A percentile compares a stretch with the other conserved stretches of the same genome.
phyloP scores from a whole-genome alignment of 1,284 basidiomycete species.

The Microbotryomycetes sp. region DNA sequence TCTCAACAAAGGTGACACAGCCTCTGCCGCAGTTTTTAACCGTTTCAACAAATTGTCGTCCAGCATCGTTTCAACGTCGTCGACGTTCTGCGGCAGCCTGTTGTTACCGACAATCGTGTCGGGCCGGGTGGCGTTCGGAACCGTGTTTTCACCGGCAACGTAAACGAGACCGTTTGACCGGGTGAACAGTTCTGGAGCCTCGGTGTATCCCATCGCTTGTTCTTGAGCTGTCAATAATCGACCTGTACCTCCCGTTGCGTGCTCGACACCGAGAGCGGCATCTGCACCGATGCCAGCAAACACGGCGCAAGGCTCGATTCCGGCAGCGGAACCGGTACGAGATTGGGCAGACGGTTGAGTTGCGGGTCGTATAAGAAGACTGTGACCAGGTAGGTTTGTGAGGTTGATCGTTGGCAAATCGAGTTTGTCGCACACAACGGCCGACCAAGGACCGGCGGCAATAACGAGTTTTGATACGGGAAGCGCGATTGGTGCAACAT shows the following conservation, averaged over 20 bases:
- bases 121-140: slow-evolving; percentile 3
- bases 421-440: slow-evolving; percentile 11
- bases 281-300: slow-evolving; percentile 22
- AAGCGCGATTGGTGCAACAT: background rate
- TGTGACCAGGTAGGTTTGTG: slow-evolving; percentile 27
- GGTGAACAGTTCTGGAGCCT: slow-evolving; percentile 21
- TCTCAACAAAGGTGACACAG: slow-evolving; percentile 16
- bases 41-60: slow-evolving; percentile 11
- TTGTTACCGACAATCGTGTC: slow-evolving; percentile 13
- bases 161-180: slow-evolving; percentile 18
- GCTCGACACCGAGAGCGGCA: slow-evolving; percentile 15
- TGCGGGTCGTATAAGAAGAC: slow-evolving; percentile 22
- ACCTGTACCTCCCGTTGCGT: slow-evolving; percentile 15
- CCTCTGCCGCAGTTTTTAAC: slow-evolving; percentile 14
- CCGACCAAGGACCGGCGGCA: slow-evolving; percentile 27
- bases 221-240: slow-evolving; percentile 15
- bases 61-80: slow-evolving; percentile 13
- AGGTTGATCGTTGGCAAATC: slow-evolving; percentile 12
- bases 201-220: slow-evolving; percentile 13
- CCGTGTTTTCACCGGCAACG: slow-evolving; percentile 28
- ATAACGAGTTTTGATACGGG: slow-evolving; percentile 12
- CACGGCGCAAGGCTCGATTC: slow-evolving; percentile 5
- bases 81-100: slow-evolving; percentile 14
- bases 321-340: background rate
- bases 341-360: background rate